Evolutionary conservation across 768 basidiomycete species (phyloP), one percentile per base, ranked within the genome.

Genomic region (Collybiopsis confluens): DNA sequence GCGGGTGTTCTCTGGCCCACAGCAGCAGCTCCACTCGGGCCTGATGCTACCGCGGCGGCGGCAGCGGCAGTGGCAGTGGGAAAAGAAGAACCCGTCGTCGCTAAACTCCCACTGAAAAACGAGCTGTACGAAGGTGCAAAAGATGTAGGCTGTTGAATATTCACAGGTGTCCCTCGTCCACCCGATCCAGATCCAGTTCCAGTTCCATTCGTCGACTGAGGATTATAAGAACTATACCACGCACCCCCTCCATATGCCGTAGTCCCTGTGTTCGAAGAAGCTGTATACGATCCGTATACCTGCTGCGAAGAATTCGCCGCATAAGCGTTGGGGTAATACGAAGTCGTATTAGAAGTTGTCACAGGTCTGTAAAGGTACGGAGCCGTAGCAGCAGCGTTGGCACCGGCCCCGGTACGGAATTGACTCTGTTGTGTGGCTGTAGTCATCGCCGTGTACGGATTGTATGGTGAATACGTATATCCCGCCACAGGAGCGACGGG

Each of bases 1-100:
- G 76, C 80, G 4, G 80, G 76, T 51, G 78, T 68, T 23, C 62
- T 54, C 24, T 70, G 70, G 33, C 62, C 56, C 9, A 70, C 75
- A 30, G 68, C 63, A 0, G 73, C 67, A 52, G 78, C 77, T 27
- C 66, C 66, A 20, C 68, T 55, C 3, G 56, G n/a, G n/a, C n/a
- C n/a, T n/a, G n/a, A n/a, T n/a, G n/a, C n/a, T n/a, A n/a, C 56
- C 33, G 67, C 65, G 26, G 74, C 51, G 13, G 64, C 56, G 10
- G 67, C 51, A 4, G 67, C 54, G 28, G 62, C 52, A 9, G 66
- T 62, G 8, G 67, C 60, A 42, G 68, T 54, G 6, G 69, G 60
- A 15, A 52, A 50, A 28, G 57, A 54, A 43, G n/a, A n/a, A n/a
- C n/a, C n/a, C n/a, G n/a, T n/a, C n/a, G n/a, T 33, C 13, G 30